phyloP scores from a whole-genome alignment of 2,329 filamentous ascomycete genomes.

The Nectriaceae sp. region DNA sequence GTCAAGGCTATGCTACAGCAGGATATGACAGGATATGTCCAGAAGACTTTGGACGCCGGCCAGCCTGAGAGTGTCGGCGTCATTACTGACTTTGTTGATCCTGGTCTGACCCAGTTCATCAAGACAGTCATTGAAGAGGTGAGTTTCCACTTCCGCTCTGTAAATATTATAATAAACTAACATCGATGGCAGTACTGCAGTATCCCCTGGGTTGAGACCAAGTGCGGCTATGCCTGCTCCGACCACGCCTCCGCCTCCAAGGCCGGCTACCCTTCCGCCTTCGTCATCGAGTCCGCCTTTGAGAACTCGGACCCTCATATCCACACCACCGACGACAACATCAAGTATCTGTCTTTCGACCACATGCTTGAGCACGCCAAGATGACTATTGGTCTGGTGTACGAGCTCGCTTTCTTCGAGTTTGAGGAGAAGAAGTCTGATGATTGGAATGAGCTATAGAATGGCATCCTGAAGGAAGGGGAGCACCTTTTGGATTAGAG shows the following conservation, averaged over 20 bases:
- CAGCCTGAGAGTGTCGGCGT: constrained; percentile 85
- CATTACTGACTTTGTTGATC: constrained; percentile 88
- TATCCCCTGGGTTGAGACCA: constrained; percentile 83
- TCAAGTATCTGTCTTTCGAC: constrained; percentile 76
- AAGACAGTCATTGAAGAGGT: constrained; percentile 75
- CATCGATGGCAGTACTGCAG: constrained; percentile 67
- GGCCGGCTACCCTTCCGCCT: constrained; percentile 73
- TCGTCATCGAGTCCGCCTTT: constrained; percentile 75
- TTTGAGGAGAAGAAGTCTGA: constrained; percentile 50
- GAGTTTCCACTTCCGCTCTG: constrained; percentile 3
- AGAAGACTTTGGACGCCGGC: constrained; percentile 80
- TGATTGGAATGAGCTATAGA: constrained; percentile 39
- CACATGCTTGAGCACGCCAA: constrained; percentile 92
- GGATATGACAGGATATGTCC: constrained; percentile 92
- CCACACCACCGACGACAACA: constrained; percentile 68
- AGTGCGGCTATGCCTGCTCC: constrained; percentile 84
- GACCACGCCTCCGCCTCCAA: constrained; percentile 75
- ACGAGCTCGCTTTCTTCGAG: constrained; percentile 79
- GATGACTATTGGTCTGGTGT: constrained; percentile 80
- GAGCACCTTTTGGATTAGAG: not conserved
- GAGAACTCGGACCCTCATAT: constrained; percentile 68
- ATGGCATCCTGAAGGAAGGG: not conserved
- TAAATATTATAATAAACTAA: constrained; percentile 2
- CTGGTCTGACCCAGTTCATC: constrained; percentile 82
- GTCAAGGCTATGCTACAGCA: constrained; percentile 98